Evolutionary conservation across 2,329 filamentous ascomycete genomes (phyloP), one percentile per base, ranked within the genome.

Genomic region (Alternaria ventricosa): DNA sequence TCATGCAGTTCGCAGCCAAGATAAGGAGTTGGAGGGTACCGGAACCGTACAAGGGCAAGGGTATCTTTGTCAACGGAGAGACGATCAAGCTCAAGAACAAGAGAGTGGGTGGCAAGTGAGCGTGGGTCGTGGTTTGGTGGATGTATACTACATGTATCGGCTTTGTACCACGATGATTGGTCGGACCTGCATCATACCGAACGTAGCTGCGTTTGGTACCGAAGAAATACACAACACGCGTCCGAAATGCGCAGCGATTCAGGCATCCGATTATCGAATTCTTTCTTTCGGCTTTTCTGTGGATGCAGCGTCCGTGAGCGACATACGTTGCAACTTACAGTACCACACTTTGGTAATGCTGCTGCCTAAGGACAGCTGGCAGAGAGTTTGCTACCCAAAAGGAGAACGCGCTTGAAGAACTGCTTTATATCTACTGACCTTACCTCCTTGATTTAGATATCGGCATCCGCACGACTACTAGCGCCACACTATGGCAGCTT

Each of bases 31-130:
- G 95, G 95, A 90, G 96, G 78, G 88, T 87, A 69, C 96, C 96
- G 28, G 96, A 99, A 84, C 96, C 96, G 69, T 99, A 99, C 83
- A 99, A 99, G 88, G 96, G 96, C 71, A 98, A 99, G 89, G 96
- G 96, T 74, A 97, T 99, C 73, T 99, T 98, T 80, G 90, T 99
- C 74, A 96, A 98, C 77, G 93, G 94, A 68, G 94, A 99, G 87
- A 97, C 94, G 28, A 97, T 99, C 84, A 97, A 92, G 87, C 82
- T 99, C 82, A 99, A 99, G 90, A 91, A 93, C 76, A 99, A 97
- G 91, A 85, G 85, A 79, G 85, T 85, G 12, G 60, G 60, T 18
- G 60, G 60, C 73, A 85, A 85, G 72, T 85, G 70, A 72, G 55
- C 13, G 55, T 8, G 25, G 5, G 12, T 15, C 64, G 61, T 60